phyloP scores from a whole-genome alignment of 2,329 filamentous ascomycete species.

The Onygenales sp. region DNA sequence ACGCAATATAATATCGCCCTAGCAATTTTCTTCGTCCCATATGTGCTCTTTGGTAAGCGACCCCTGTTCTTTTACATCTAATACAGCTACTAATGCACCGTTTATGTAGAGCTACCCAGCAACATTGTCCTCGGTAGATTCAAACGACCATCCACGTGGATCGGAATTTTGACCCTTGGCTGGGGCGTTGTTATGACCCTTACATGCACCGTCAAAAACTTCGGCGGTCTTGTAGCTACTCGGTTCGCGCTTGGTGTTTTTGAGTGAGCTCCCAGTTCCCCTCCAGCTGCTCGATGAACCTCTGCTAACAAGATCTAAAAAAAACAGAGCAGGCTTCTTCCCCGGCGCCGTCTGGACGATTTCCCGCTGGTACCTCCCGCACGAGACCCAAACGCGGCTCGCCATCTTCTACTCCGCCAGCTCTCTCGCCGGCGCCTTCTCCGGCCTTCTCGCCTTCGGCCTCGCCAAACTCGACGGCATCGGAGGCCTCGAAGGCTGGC shows the following conservation, averaged over 20 bases:
- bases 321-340: conserved; percentile 41
- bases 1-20: conserved; percentile 64
- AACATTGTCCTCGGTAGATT: conserved; percentile 18
- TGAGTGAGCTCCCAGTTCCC: conserved; percentile 21
- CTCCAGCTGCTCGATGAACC: too few relatives aligned
- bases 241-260: conserved; percentile 28
- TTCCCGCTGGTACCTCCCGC: conserved; percentile 73
- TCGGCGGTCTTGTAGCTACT: conserved; percentile 26
- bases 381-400: conserved; percentile 69
- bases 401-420: conserved; percentile 80
- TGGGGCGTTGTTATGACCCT: conserved; percentile 30
- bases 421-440: conserved; percentile 73
- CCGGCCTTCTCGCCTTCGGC: conserved; percentile 71
- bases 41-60: conserved; percentile 60
- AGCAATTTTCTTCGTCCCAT: conserved; percentile 81
- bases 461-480: conserved; percentile 80
- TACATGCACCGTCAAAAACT: conserved; percentile 30
- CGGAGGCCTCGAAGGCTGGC: conserved; percentile 19
- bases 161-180: conserved; percentile 24
- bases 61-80: conserved; percentile 57
- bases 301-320: too few relatives aligned
- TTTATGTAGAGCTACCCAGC: conserved; percentile 27
- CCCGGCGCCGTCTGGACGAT: conserved; percentile 73
- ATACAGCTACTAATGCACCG: too few relatives aligned
- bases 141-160: conserved; percentile 33